Conservation (phyloP, 257 asterid species). For the Oldenlandia corymbosa region DNA sequence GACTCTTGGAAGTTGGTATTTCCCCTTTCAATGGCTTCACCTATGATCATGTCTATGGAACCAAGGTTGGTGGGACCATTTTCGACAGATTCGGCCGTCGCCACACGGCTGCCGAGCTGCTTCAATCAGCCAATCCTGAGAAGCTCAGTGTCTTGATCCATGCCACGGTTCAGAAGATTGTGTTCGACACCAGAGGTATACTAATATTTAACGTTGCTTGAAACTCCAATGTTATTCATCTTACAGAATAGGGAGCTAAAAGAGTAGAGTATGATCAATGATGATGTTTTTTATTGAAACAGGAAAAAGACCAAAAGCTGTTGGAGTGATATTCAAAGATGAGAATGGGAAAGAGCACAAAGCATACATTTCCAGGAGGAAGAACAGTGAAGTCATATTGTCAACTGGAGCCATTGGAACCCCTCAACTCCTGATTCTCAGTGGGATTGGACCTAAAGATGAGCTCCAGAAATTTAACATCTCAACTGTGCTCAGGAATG, state of each 20-base stretch:
- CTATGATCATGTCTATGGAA: slow-evolving; percentile 81
- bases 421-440: slow-evolving; percentile 83
- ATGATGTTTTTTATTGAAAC: too few relatives aligned
- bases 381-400: slow-evolving; percentile 64
- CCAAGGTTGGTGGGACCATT: slow-evolving; percentile 93
- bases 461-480: slow-evolving; percentile 60
- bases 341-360: slow-evolving; percentile 62
- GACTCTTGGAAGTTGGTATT: slow-evolving; percentile 76
- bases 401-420: slow-evolving; percentile 94
- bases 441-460: slow-evolving; percentile 81
- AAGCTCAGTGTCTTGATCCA: slow-evolving; percentile 63
- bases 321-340: slow-evolving; percentile 78
- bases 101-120: slow-evolving; percentile 88
- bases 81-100: slow-evolving; percentile 86
- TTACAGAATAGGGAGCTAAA: background rate
- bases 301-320: slow-evolving; percentile 66
- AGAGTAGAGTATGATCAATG: background rate
- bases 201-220: background rate
- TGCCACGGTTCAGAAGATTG: slow-evolving; percentile 71
- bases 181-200: slow-evolving; percentile 57
- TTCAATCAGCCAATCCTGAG: slow-evolving; percentile 58
- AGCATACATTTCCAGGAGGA: slow-evolving; percentile 61
- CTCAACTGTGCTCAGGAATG: slow-evolving; percentile 61
- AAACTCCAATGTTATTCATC: too few relatives aligned
- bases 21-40: slow-evolving; percentile 96